Conservation (phyloP, 768 basidiomycete species). For the Coprinopsis sp. region DNA sequence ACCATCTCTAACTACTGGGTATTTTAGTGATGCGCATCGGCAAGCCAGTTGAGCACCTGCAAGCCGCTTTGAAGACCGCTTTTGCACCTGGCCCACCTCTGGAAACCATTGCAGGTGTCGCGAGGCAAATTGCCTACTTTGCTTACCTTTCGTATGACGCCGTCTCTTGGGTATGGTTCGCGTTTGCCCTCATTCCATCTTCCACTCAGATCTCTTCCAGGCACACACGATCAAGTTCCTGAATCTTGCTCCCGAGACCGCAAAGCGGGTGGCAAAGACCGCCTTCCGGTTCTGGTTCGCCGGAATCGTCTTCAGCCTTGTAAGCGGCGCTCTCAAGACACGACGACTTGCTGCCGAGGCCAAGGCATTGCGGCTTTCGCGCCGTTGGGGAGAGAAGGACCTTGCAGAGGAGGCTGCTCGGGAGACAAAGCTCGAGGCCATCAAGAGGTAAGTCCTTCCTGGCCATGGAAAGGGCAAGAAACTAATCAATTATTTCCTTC, state of each 20-base stretch:
- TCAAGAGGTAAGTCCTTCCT: slow-evolving; percentile 43
- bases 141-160: slow-evolving; percentile 82
- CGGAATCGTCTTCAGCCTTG: slow-evolving; percentile 78
- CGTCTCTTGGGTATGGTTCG: slow-evolving; percentile 70
- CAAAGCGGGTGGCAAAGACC: slow-evolving; percentile 53
- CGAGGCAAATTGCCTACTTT: slow-evolving; percentile 83
- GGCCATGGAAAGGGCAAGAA: not conserved
- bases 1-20: not conserved
- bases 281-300: slow-evolving; percentile 86
- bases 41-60: slow-evolving; percentile 91
- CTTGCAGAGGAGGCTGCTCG: slow-evolving; percentile 59
- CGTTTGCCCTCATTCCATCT: not conserved
- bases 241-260: slow-evolving; percentile 53
- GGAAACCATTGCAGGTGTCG: slow-evolving; percentile 77
- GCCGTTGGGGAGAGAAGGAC: slow-evolving; percentile 59
- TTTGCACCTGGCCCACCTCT: slow-evolving; percentile 48
- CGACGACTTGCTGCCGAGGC: slow-evolving; percentile 57
- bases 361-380: slow-evolving; percentile 43
- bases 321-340: slow-evolving; percentile 64
- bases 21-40: slow-evolving; percentile 84
- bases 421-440: slow-evolving; percentile 55
- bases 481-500: slow-evolving; percentile 12
- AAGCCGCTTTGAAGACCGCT: slow-evolving; percentile 76
- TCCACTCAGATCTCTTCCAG: slow-evolving; percentile 28
- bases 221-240: slow-evolving; percentile 66